Evolutionary conservation across 768 basidiomycete species (phyloP), one percentile per base, ranked within the genome.

Genomic region (Tephrocybe sp.): DNA sequence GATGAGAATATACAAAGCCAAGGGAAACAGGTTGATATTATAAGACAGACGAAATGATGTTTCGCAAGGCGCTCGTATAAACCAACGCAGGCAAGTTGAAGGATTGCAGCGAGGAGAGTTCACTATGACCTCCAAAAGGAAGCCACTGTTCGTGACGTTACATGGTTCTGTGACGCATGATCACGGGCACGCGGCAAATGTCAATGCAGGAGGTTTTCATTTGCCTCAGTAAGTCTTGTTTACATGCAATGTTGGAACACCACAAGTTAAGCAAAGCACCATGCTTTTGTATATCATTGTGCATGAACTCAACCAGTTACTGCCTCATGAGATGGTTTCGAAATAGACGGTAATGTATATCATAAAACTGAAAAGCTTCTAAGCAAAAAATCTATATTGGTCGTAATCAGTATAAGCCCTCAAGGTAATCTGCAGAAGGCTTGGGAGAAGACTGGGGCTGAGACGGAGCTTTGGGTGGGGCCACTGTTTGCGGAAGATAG

Each of bases 401-500:
- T 33, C 30, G n/a, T 48, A 22, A 61, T 61, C 61, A 74, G 56
- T 65, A 65, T 36, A 80, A 59, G 51, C 78, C 78, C 35, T 75
- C 70, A 17, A 78, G 68, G 58, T 70, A 77, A 45, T 71, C 62
- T 10, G 61, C 34, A 31, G 68, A 65, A 48, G 55, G 64, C 56
- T 62, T 60, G 16, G 62, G 31, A 17, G 58, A 19, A 26, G 62
- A 10, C 3, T 44, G 40, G 10, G 54, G 34, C 26, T 52, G 38
- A 10, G 60, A 39, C 16, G 63, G 32, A 32, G 59, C 49, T 55
- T 64, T 68, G 14, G 61, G 46, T 30, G 49, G 32, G n/a, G 54
- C 9, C 20, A 54, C 45, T 9, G 50, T 32, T 33, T 45, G 55
- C 9, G 82, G 84, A 19, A 84, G 69, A 62, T 92, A 92, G 65